Evolutionary conservation across 306 rosid genomes (phyloP), one percentile per base, ranked within the genome.

Genomic region (Vigna hirtella): DNA sequence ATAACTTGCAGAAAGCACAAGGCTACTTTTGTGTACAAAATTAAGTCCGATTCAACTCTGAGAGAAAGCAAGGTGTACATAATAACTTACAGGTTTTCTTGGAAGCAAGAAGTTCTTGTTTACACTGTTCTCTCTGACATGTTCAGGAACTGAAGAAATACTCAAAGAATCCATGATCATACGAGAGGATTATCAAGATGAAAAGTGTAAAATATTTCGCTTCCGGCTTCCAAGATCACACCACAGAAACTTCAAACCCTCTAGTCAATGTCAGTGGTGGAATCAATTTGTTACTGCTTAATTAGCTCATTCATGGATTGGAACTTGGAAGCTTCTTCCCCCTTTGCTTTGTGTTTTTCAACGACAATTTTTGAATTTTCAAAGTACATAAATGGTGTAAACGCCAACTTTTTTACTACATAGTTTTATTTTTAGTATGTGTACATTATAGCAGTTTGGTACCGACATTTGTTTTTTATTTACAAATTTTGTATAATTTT

Each of bases 1-100:
- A 50, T n/a, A 42, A 66, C 55, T 66, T 43, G 4, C 3, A 47
- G 56, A 68, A 68, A 67, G 52, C 45, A 40, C 9, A 40, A 1
- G 11, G 2, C 42, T 34, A 17, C 7, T 50, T 30, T 51, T 9
- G 47, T 32, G 17, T 6, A 18, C 12, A 57, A 56, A 24, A 9
- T 20, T 56, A 14, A 56, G 18, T 59, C 14, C 50, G 12, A 61
- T 61, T 74, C 8, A 45, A 43, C 12, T 59, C 28, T 36, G 64
- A 79, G 58, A 6, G 34, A 72, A 70, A 38, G 40, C 47, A 78
- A 47, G 51, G 34, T 26, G 65, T 7, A 32, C 2, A 16, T 12
- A 13, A 26, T 26, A 52, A 79, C 73, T 72, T 64, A 74, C 76
- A 3, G 83, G 79, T 62, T 80, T 80, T 73, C 16, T 73, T 43